Conservation (phyloP, 352 stramenopile genomes). For the Globisporangium mamillatum region DNA sequence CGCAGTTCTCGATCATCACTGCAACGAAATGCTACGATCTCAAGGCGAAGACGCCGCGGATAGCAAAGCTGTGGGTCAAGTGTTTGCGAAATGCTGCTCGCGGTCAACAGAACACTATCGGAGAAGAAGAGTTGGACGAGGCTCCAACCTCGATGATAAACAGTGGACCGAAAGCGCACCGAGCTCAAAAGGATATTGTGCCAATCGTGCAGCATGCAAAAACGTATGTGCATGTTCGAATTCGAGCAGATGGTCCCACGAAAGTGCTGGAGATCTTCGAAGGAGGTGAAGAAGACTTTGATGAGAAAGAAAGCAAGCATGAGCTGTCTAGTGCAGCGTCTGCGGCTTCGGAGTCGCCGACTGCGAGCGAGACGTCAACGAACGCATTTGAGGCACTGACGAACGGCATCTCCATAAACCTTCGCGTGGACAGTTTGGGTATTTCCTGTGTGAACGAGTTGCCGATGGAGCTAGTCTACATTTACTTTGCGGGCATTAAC, state of each 20-base stretch:
- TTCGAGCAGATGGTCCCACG: conserved; percentile 85
- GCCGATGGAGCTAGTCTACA: conserved; percentile 84
- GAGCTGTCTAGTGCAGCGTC: conserved; percentile 68
- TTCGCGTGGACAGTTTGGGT: conserved; percentile 75
- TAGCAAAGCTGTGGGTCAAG: conserved; percentile 68
- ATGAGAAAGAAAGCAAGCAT: conserved; percentile 79
- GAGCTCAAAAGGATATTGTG: conserved; percentile 33
- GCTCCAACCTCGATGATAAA: conserved; percentile 24
- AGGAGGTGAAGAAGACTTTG: conserved; percentile 83
- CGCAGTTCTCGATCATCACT: conserved; percentile 87
- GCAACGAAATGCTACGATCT: conserved; percentile 84
- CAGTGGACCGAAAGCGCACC: conserved; percentile 27
- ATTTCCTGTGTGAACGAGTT: conserved; percentile 87
- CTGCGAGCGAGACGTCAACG: conserved; percentile 70
- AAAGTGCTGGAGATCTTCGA: conserved; percentile 91
- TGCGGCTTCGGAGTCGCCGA: conserved; percentile 62
- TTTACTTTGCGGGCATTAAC: conserved; percentile 81
- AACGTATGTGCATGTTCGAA: conserved; percentile 82
- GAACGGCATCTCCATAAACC: conserved; percentile 63
- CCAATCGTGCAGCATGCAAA: conserved; percentile 72
- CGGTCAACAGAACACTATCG: conserved; percentile 15
- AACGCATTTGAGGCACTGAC: conserved; percentile 65
- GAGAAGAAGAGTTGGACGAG: conserved; percentile 26
- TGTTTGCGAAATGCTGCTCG: conserved; percentile 65
- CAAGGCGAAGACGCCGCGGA: conserved; percentile 72